These are phyloP conservation scores for Microdochium trichocladiopsis DNA, from an alignment of 2,329 filamentous ascomycete species.

Conservation along the genomic window DNA sequence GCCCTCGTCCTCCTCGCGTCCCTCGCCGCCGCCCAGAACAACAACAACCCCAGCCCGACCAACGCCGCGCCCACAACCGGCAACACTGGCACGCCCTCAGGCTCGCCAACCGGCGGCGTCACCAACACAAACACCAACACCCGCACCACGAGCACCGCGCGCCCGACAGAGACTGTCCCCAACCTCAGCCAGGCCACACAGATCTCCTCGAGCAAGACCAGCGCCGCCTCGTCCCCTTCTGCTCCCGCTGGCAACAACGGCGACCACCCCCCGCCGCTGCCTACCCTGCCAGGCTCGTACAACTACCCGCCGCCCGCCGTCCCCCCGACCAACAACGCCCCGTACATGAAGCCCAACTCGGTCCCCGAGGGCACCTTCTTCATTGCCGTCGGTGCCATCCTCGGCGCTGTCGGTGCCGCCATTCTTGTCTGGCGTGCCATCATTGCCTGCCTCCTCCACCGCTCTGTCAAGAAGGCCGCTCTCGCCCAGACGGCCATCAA, in stretches of 20 bases:
- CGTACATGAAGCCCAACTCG: conserved; percentile 83
- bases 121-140: conserved; percentile 4
- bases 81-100: neutral
- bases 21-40: conserved; percentile 14
- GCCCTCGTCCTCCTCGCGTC: conserved; percentile 12
- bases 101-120: conserved; percentile 3
- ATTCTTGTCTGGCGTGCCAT: conserved; percentile 83
- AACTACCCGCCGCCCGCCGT: conserved; percentile 68
- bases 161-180: conserved; percentile 2
- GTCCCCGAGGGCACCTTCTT: conserved; percentile 93
- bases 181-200: conserved; percentile 2
- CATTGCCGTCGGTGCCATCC: conserved; percentile 83
- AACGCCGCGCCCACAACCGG: too few relatives aligned
- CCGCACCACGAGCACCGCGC: conserved; percentile 1
- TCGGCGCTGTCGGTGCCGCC: conserved; percentile 76
- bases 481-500: conserved; percentile 63
- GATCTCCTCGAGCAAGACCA: neutral
- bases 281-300: conserved; percentile 47
- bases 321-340: conserved; percentile 75
- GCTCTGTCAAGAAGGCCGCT: conserved; percentile 83
- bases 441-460: conserved; percentile 85
- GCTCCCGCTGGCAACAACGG: neutral
- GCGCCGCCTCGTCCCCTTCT: neutral
- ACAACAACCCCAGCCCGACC: conserved; percentile 6
- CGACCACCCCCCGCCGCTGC: conserved; percentile 23